Conservation (phyloP, 108 stramenopile species). For the Skeletonema grethae region DNA sequence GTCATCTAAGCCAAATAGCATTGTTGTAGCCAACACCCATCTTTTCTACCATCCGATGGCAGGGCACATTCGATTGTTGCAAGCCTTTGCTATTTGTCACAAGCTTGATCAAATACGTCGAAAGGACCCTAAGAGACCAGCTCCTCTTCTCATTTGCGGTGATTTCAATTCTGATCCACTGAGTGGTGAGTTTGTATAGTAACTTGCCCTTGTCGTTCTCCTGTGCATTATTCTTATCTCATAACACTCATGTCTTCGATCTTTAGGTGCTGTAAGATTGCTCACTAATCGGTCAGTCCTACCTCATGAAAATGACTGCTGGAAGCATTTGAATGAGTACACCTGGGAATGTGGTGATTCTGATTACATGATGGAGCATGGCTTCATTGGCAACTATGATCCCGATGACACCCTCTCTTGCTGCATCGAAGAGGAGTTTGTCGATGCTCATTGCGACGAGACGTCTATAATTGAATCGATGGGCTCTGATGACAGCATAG, state of each 20-base stretch:
- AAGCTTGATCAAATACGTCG: conserved; percentile 53
- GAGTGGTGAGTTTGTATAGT: conserved; percentile 34
- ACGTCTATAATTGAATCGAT: conserved; percentile 8
- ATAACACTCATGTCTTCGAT: not conserved
- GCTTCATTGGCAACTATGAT: conserved; percentile 24
- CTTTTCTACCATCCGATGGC: conserved; percentile 72
- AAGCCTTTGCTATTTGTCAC: conserved; percentile 54
- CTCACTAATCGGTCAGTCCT: conserved; percentile 44
- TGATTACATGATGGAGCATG: conserved; percentile 40
- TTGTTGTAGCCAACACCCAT: conserved; percentile 73
- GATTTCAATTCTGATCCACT: conserved; percentile 67
- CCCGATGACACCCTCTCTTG: conserved; percentile 12
- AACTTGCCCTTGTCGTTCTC: not conserved
- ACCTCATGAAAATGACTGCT: conserved; percentile 49
- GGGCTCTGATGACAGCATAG: conserved; percentile 14
- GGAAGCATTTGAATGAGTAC: conserved; percentile 63
- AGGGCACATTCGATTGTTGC: conserved; percentile 71
- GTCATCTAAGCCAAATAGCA: conserved; percentile 17
- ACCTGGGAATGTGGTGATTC: conserved; percentile 54
- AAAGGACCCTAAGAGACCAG: not conserved
- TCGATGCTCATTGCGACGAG: conserved; percentile 26
- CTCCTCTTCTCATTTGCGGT: conserved; percentile 30
- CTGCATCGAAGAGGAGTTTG: conserved; percentile 26
- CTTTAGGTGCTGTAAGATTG: conserved; percentile 45
- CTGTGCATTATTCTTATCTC: not conserved